These are phyloP conservation scores for Penicillium angulare DNA, from an alignment of 495 filamentous ascomycete species.

Conservation along the genomic window DNA sequence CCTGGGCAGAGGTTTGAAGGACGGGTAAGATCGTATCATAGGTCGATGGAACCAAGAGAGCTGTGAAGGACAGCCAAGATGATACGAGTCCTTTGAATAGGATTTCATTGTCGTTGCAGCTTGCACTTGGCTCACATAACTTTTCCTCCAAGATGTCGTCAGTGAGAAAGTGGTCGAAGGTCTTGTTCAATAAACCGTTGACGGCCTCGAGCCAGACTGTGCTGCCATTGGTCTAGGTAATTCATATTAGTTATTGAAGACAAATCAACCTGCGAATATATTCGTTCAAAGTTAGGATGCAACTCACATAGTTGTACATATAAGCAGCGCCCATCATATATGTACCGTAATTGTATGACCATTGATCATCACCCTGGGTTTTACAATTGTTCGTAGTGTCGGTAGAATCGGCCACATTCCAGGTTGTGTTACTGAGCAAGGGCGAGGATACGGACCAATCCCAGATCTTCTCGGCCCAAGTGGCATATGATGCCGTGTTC, in stretches of 20 bases:
- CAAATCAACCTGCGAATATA: not conserved
- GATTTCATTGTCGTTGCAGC: constrained; percentile 69
- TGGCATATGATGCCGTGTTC: constrained; percentile 57
- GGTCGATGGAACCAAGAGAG: constrained; percentile 63
- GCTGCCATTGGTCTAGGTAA: constrained; percentile 13
- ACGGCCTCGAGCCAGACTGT: constrained; percentile 51
- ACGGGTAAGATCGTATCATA: constrained; percentile 61
- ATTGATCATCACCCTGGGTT: constrained; percentile 56
- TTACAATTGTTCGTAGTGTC: constrained; percentile 51
- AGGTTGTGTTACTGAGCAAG: constrained; percentile 44
- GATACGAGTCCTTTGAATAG: constrained; percentile 79
- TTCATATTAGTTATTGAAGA: not conserved
- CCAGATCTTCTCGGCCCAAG: constrained; percentile 66
- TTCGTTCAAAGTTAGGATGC: not conserved
- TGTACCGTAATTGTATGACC: constrained; percentile 68
- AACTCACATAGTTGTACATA: constrained; percentile 65
- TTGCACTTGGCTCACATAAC: constrained; percentile 59
- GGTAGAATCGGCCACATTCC: constrained; percentile 63
- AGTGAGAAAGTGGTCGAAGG: constrained; percentile 35
- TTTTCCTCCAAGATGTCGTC: constrained; percentile 56
- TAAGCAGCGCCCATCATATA: constrained; percentile 65
- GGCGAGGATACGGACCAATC: constrained; percentile 58
- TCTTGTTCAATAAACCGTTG: constrained; percentile 51
- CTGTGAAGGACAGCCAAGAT: constrained; percentile 71
- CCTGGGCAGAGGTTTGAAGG: constrained; percentile 61